These are phyloP conservation scores for Litchi chinensis DNA, from an alignment of 345 rosid genomes.

Conservation along the genomic window DNA sequence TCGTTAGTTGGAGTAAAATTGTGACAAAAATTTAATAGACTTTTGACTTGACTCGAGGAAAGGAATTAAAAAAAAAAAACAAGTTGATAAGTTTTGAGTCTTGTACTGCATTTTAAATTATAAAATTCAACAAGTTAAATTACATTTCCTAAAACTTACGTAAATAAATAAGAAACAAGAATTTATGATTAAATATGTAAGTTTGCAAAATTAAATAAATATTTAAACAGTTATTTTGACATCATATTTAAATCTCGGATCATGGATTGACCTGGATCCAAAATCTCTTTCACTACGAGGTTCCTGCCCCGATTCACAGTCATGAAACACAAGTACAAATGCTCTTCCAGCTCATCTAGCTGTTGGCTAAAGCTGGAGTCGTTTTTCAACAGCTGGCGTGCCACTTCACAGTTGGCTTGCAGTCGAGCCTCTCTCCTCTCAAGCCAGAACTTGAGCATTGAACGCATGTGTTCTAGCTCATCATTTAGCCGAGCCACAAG, in stretches of 20 bases:
- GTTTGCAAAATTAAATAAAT: neutral
- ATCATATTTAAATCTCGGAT: neutral
- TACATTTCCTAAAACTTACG: neutral
- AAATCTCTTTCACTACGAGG: slow-evolving; percentile 55
- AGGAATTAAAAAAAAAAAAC: too few relatives aligned
- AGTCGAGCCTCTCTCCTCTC: slow-evolving; percentile 49
- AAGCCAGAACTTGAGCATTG: slow-evolving; percentile 56
- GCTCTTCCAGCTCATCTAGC: slow-evolving; percentile 83
- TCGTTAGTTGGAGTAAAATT: too few relatives aligned
- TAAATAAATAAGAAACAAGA: too few relatives aligned
- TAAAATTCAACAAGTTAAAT: too few relatives aligned
- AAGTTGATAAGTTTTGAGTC: too few relatives aligned
- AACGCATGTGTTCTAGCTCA: slow-evolving; percentile 59
- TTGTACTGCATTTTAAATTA: too few relatives aligned
- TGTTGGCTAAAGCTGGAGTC: slow-evolving; percentile 54
- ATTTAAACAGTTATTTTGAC: neutral
- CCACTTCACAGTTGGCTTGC: slow-evolving; percentile 51
- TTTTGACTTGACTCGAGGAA: too few relatives aligned
- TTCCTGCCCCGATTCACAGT: slow-evolving; percentile 73
- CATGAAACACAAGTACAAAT: slow-evolving; percentile 80
- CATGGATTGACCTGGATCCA: slow-evolving; percentile 35
- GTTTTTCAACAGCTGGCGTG: slow-evolving; percentile 45
- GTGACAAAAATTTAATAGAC: too few relatives aligned
- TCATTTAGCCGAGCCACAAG: slow-evolving; percentile 60
- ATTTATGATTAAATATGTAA: neutral